phyloP scores from a whole-genome alignment of 2,329 filamentous ascomycete species.

The Phyllosticta ampelicida region DNA sequence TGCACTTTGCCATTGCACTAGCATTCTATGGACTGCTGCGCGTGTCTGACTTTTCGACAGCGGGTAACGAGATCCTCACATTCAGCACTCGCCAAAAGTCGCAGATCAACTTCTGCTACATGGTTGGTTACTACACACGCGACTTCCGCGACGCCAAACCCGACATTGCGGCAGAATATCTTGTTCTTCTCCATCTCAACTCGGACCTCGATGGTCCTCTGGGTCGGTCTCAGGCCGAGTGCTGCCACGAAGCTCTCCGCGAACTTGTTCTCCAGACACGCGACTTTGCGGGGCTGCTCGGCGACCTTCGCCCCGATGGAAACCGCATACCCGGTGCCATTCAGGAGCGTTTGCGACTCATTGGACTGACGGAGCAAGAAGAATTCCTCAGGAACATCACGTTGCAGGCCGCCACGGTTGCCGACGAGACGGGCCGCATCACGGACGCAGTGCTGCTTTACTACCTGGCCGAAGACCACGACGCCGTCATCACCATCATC shows the following conservation, averaged over 20 bases:
- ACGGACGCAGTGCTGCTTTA: conserved; percentile 92
- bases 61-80: conserved; percentile 51
- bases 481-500: conserved; percentile 83
- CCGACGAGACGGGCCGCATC: conserved; percentile 85
- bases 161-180: conserved; percentile 84
- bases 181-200: conserved; percentile 85
- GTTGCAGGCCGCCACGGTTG: conserved; percentile 79
- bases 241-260: conserved; percentile 86
- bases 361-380: conserved; percentile 66
- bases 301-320: conserved; percentile 81
- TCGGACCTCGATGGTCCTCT: conserved; percentile 64
- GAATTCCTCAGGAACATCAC: conserved; percentile 91
- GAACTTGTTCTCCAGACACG: conserved; percentile 94
- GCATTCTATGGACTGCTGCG: conserved; percentile 83
- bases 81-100: conserved; percentile 59
- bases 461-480: conserved; percentile 89
- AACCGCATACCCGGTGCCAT: conserved; percentile 77
- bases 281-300: conserved; percentile 87
- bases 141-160: conserved; percentile 90
- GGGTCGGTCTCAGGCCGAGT: conserved; percentile 63
- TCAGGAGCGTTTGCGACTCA: conserved; percentile 71
- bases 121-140: conserved; percentile 89
- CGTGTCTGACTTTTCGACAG: conserved; percentile 68
- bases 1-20: conserved; percentile 86
- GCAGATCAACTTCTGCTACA: conserved; percentile 87